A percentile compares a stretch with the other conserved stretches of the same genome.
Conservation (phyloP, 2,329 filamentous ascomycete species). For the Xylaria sp. region DNA sequence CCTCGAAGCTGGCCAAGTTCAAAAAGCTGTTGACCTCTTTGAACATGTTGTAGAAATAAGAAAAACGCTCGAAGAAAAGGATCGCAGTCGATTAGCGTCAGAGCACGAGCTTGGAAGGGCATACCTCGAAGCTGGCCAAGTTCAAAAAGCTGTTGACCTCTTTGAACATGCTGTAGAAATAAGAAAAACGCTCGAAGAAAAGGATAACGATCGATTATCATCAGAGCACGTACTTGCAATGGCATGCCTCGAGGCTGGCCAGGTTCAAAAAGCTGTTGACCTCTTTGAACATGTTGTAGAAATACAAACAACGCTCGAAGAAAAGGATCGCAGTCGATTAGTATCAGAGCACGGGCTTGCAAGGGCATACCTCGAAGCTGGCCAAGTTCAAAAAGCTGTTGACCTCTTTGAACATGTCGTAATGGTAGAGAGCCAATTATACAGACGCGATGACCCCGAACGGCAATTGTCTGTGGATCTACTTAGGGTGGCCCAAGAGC, state of each 20-base stretch:
- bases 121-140: neutral
- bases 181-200: neutral
- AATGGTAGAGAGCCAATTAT: too few relatives aligned
- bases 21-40: too few relatives aligned
- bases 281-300: too few relatives aligned
- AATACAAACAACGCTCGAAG: neutral
- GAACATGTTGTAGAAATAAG: neutral
- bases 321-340: neutral
- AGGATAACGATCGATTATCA: neutral
- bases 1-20: neutral
- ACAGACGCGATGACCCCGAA: too few relatives aligned
- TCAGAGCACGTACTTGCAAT: neutral
- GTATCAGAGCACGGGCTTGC: neutral
- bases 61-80: neutral
- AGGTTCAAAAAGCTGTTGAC: too few relatives aligned
- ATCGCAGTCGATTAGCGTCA: neutral
- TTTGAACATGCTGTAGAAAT: conserved; percentile 1
- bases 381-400: neutral
- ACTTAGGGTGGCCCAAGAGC: too few relatives aligned
- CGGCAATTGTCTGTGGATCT: too few relatives aligned
- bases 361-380: neutral
- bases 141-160: neutral
- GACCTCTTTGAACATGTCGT: conserved; percentile 5
- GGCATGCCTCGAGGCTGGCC: neutral
- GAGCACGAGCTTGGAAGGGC: neutral